Conservation (phyloP, 2,329 filamentous ascomycete genomes). For the Colletotrichum coccodes region DNA sequence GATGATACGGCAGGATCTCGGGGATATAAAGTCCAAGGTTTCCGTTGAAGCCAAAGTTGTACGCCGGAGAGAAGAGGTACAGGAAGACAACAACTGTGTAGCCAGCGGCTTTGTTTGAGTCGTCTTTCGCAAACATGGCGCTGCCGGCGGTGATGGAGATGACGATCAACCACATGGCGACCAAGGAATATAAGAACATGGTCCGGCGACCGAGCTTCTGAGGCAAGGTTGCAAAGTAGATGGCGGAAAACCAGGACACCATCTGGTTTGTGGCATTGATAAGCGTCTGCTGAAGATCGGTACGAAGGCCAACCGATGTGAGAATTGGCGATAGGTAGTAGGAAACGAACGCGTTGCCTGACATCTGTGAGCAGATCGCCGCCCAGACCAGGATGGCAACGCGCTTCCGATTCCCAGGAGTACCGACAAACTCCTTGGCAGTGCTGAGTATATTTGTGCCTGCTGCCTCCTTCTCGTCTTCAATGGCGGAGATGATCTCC, state of each 20-base stretch:
- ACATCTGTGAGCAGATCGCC: conserved; percentile 54
- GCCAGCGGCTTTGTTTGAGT: conserved; percentile 33
- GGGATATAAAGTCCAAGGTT: conserved; percentile 40
- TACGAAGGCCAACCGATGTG: conserved; percentile 38
- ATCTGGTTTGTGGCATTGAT: conserved; percentile 44
- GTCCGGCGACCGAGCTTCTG: conserved; percentile 33
- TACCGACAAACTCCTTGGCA: too few relatives aligned
- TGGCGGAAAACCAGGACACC: conserved; percentile 28
- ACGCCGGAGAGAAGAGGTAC: conserved; percentile 41
- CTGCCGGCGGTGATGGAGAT: conserved; percentile 29
- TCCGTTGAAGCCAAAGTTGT: conserved; percentile 32
- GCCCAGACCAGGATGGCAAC: conserved; percentile 59
- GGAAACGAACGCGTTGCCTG: conserved; percentile 42
- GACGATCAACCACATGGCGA: conserved; percentile 34
- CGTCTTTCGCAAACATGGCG: conserved; percentile 33
- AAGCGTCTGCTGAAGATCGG: conserved; percentile 38
- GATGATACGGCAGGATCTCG: conserved; percentile 45
- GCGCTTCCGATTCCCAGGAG: conserved; percentile 35
- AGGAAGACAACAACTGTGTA: conserved; percentile 44
- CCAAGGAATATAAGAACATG: conserved; percentile 1
- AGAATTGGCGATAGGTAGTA: conserved; percentile 47
- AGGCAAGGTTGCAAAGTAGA: conserved; percentile 31
- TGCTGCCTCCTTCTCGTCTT: too few relatives aligned
- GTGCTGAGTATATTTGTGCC: too few relatives aligned
- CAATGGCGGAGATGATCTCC: too few relatives aligned